A percentile compares a stretch with the other conserved stretches of the same genome.
phyloP scores from a whole-genome alignment of 139 green algal genomes.

The Limnomonas spitsbergensis region DNA sequence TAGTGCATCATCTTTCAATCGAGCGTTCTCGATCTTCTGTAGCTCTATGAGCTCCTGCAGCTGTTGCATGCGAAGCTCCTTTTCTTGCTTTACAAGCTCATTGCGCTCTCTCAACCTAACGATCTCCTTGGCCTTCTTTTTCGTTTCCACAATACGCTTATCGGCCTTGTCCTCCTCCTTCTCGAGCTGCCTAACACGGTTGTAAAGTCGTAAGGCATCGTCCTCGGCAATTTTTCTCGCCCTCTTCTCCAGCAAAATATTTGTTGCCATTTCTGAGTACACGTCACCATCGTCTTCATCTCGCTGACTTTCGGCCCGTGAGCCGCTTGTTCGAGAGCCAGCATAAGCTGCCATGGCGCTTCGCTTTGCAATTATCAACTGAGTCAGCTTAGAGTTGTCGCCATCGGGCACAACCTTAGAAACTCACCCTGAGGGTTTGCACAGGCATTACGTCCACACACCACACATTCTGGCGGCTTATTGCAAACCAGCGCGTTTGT shows the following conservation, averaged over 20 bases:
- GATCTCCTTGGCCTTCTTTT: conserved; percentile 57
- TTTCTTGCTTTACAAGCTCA: conserved; percentile 49
- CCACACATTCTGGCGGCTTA: too few relatives aligned
- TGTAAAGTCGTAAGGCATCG: conserved; percentile 64
- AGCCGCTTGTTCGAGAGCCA: too few relatives aligned
- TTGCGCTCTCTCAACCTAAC: conserved; percentile 51
- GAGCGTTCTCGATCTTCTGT: conserved; percentile 47
- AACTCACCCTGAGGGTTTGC: too few relatives aligned
- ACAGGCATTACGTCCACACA: too few relatives aligned
- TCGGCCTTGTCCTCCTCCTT: conserved; percentile 66
- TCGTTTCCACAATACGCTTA: conserved; percentile 64
- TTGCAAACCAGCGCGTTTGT: too few relatives aligned
- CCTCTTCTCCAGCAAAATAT: conserved; percentile 41
- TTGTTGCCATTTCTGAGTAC: conserved; percentile 19
- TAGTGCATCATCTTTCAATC: conserved; percentile 48
- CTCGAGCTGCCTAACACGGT: conserved; percentile 66
- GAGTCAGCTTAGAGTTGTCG: too few relatives aligned
- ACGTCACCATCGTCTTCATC: conserved; percentile 16
- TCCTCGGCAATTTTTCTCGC: conserved; percentile 53
- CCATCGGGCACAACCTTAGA: too few relatives aligned
- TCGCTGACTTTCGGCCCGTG: not conserved
- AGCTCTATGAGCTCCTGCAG: conserved; percentile 44
- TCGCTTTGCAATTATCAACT: too few relatives aligned
- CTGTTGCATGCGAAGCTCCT: conserved; percentile 44
- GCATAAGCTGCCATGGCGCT: too few relatives aligned